A percentile compares a stretch with the other conserved stretches of the same genome.
These are phyloP conservation scores for Coemansia sp. DNA, from an alignment of 192 early-diverging fungal species.

Conservation along the genomic window DNA sequence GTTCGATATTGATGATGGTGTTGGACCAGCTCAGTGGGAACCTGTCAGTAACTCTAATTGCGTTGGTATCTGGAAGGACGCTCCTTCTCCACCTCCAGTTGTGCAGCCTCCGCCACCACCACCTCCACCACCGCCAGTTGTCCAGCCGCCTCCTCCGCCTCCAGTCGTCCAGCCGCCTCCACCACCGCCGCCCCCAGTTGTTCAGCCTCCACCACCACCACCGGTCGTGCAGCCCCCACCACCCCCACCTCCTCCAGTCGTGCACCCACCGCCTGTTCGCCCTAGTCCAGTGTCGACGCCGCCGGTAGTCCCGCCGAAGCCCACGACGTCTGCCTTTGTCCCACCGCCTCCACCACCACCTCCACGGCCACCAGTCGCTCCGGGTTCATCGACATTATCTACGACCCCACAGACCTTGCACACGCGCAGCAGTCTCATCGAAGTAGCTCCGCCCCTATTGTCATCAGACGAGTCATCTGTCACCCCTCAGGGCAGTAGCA, in stretches of 20 bases:
- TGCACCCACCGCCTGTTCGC: not conserved
- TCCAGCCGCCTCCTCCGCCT: not conserved
- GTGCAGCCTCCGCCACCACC: not conserved
- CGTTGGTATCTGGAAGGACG: slow-evolving; percentile 48
- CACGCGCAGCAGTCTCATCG: not conserved
- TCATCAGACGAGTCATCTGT: not conserved
- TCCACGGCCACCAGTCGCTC: not conserved
- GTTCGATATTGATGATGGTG: slow-evolving; percentile 54
- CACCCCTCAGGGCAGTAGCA: slow-evolving; percentile 4
- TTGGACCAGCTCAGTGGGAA: slow-evolving; percentile 55
- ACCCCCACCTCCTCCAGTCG: not conserved
- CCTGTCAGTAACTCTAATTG: slow-evolving; percentile 48
- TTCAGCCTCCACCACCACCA: slow-evolving; percentile 4
- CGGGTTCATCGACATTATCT: not conserved
- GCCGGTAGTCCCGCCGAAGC: not conserved
- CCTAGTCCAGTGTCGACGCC: slow-evolving; percentile 1
- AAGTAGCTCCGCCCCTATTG: not conserved
- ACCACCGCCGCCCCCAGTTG: not conserved
- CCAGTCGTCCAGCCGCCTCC: not conserved
- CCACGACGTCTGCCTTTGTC: not conserved
- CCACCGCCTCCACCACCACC: not conserved
- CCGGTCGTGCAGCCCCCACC: not conserved
- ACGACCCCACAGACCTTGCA: not conserved
- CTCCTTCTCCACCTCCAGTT: slow-evolving; percentile 6
- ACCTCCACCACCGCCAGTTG: not conserved